These are phyloP conservation scores for Oryza officinalis DNA, from an alignment of 176 grass and related monocot species.

Conservation along the genomic window DNA sequence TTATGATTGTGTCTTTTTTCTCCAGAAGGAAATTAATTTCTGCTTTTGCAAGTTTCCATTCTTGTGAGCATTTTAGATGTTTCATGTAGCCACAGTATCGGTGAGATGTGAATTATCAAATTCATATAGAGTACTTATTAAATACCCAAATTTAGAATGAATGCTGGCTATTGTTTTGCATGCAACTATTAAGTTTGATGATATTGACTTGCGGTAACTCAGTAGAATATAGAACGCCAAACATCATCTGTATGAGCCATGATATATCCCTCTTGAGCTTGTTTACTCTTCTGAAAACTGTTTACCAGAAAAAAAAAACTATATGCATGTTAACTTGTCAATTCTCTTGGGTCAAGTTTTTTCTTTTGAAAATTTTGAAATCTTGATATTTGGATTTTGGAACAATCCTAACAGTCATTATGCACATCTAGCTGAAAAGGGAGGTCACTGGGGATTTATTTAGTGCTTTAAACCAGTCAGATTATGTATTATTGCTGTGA, in stretches of 20 bases:
- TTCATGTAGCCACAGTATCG: slow-evolving; percentile 1
- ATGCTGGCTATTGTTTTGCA: neutral
- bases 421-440: neutral
- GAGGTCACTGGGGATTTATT: neutral
- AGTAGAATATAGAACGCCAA: neutral
- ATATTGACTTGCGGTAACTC: neutral
- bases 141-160: neutral
- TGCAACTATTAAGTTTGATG: neutral
- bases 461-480: neutral
- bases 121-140: slow-evolving; percentile 3
- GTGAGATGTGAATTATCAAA: slow-evolving; percentile 6
- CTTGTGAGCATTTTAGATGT: slow-evolving; percentile 19
- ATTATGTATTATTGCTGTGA: neutral
- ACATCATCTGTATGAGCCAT: neutral
- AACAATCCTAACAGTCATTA: neutral
- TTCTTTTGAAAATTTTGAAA: neutral
- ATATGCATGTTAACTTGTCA: neutral
- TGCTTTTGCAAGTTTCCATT: slow-evolving; percentile 22
- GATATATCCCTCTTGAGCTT: neutral
- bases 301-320: neutral
- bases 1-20: slow-evolving; percentile 4
- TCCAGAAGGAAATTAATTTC: slow-evolving; percentile 22
- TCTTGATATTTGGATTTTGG: neutral
- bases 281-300: neutral
- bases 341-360: neutral